These are phyloP conservation scores for Alternaria conjuncta DNA, from an alignment of 2,329 filamentous ascomycete species.

Conservation along the genomic window DNA sequence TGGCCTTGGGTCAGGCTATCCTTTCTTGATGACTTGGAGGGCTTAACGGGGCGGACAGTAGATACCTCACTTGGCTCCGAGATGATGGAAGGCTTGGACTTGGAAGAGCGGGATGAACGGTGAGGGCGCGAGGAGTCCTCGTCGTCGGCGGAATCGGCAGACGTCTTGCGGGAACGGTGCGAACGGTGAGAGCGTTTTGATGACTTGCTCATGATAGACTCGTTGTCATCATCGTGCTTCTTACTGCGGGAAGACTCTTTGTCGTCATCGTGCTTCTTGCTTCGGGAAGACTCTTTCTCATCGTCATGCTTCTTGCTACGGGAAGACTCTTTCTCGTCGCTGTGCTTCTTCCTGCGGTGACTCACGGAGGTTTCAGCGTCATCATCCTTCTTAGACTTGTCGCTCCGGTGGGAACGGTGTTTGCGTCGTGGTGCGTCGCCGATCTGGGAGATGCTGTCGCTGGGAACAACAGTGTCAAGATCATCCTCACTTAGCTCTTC, in stretches of 20 bases:
- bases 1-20: slow-evolving; percentile 39
- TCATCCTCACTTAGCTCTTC: slow-evolving; percentile 44
- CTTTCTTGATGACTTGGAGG: slow-evolving; percentile 31
- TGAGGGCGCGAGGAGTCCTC: slow-evolving; percentile 21
- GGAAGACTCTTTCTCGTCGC: slow-evolving; percentile 11
- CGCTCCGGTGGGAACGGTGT: slow-evolving; percentile 30
- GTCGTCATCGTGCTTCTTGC: slow-evolving; percentile 14
- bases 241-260: slow-evolving; percentile 18
- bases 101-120: slow-evolving; percentile 25
- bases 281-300: not conserved
- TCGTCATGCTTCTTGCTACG: not conserved
- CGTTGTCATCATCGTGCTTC: slow-evolving; percentile 20
- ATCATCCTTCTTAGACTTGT: slow-evolving; percentile 17
- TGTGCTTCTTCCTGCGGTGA: slow-evolving; percentile 19
- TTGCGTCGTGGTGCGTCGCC: slow-evolving; percentile 40
- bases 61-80: slow-evolving; percentile 46
- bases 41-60: slow-evolving; percentile 40
- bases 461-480: slow-evolving; percentile 54
- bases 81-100: slow-evolving; percentile 21
- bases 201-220: slow-evolving; percentile 35
- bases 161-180: slow-evolving; percentile 35
- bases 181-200: slow-evolving; percentile 37
- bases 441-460: slow-evolving; percentile 56
- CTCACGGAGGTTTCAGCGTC: slow-evolving; percentile 28
- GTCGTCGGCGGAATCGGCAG: slow-evolving; percentile 25